Conservation (phyloP, 495 filamentous ascomycete genomes). For the Penicillium angulare region DNA sequence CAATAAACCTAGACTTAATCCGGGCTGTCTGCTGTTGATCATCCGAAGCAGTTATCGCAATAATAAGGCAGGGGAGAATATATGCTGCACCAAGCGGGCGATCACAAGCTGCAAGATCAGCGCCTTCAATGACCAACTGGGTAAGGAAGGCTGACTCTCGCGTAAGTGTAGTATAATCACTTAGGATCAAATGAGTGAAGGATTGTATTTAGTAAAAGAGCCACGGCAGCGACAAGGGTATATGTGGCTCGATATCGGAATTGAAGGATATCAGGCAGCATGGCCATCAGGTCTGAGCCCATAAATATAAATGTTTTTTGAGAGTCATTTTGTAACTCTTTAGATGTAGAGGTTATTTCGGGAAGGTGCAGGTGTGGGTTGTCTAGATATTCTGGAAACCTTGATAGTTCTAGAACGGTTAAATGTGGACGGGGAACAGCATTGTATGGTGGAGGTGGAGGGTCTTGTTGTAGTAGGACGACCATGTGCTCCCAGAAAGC, state of each 20-base stretch:
- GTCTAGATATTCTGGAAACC: slow-evolving; percentile 20
- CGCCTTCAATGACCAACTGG: slow-evolving; percentile 16
- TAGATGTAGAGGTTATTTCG: slow-evolving; percentile 21
- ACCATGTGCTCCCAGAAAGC: slow-evolving; percentile 17
- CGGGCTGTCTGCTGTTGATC: slow-evolving; percentile 5
- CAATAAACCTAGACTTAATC: slow-evolving; percentile 2
- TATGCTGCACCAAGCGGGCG: slow-evolving; percentile 18
- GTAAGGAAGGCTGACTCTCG: slow-evolving; percentile 16
- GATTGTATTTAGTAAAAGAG: slow-evolving; percentile 30
- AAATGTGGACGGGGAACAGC: slow-evolving; percentile 6
- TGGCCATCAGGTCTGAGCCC: neutral
- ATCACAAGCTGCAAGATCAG: slow-evolving; percentile 10
- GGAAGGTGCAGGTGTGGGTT: slow-evolving; percentile 14
- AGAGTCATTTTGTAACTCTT: slow-evolving; percentile 12
- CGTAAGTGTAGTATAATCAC: slow-evolving; percentile 6
- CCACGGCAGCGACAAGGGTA: slow-evolving; percentile 19
- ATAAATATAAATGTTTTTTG: slow-evolving; percentile 10
- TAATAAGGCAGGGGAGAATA: slow-evolving; percentile 9
- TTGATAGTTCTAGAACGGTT: slow-evolving; percentile 15
- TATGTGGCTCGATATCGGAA: slow-evolving; percentile 24
- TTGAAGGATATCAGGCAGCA: slow-evolving; percentile 3
- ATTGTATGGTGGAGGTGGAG: neutral
- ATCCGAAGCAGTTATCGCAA: slow-evolving; percentile 8
- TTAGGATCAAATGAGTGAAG: slow-evolving; percentile 22
- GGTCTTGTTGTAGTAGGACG: slow-evolving; percentile 4